Evolutionary conservation across 2,329 filamentous ascomycete genomes (phyloP).

Genomic region (Claviceps africana): DNA sequence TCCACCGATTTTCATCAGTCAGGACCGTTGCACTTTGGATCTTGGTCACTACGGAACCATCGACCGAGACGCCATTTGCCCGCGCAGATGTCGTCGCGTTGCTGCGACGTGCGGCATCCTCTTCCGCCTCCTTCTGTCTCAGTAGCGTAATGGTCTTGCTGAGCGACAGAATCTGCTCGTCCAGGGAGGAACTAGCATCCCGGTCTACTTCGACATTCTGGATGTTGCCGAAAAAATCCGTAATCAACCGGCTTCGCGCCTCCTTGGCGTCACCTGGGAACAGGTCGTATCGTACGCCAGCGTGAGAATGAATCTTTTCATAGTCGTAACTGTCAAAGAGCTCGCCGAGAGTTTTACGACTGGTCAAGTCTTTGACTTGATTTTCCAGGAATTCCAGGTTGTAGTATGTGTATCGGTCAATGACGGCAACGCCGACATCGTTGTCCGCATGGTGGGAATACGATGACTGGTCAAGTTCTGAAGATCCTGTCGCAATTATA

Average conservation of each 20-base stretch:
- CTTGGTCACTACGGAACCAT: conserved; percentile 12
- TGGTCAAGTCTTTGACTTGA: conserved; percentile 71
- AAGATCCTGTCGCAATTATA: conserved; percentile 94
- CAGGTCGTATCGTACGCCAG: conserved; percentile 88
- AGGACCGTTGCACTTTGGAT: conserved; percentile 38
- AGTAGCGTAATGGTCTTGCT: conserved; percentile 49
- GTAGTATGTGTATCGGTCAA: conserved; percentile 97
- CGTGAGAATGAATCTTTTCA: conserved; percentile 83
- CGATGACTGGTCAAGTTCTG: conserved; percentile 85
- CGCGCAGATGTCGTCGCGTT: conserved; percentile 12
- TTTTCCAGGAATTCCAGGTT: conserved; percentile 93
- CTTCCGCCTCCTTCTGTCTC: conserved; percentile 33
- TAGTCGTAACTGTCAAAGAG: conserved; percentile 94
- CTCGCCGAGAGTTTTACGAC: conserved; percentile 81
- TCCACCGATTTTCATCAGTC: conserved; percentile 53
- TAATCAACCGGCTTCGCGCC: conserved; percentile 67
- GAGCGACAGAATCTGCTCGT: conserved; percentile 66
- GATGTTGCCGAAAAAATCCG: conserved; percentile 97
- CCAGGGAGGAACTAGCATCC: conserved; percentile 40
- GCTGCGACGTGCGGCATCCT: conserved; percentile 20
- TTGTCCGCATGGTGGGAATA: conserved; percentile 98
- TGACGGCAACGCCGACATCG: conserved; percentile 94
- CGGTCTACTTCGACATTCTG: conserved; percentile 87
- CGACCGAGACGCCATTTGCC: conserved; percentile 16
- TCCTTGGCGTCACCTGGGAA: conserved; percentile 71